Percentiles rank a stretch among this genome's conserved stretches.
Conservation (phyloP, 164 flowering plant genomes). For the Chimonanthus salicifolius region DNA sequence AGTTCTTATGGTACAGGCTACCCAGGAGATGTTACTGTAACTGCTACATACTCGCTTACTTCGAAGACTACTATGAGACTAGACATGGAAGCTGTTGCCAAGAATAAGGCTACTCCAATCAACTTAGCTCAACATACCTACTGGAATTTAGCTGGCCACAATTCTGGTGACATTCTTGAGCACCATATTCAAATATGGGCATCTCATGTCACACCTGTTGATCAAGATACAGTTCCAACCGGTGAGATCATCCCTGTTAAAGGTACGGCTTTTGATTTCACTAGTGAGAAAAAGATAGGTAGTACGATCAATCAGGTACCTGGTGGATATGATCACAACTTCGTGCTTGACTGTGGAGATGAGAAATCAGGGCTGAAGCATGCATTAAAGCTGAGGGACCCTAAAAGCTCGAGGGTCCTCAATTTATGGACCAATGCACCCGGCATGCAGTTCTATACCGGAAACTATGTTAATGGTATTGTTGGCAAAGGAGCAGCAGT, state of each 20-base stretch:
- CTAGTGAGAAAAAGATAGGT: conserved; percentile 59
- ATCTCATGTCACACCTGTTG: conserved; percentile 74
- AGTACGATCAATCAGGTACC: conserved; percentile 52
- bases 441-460: conserved; percentile 95
- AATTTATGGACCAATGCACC: conserved; percentile 83
- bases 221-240: conserved; percentile 63
- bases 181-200: conserved; percentile 71
- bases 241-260: conserved; percentile 86
- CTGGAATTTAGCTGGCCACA: conserved; percentile 90
- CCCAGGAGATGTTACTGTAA: conserved; percentile 74
- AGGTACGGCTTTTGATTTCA: conserved; percentile 83
- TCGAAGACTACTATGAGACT: conserved; percentile 70
- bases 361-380: conserved; percentile 69
- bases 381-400: conserved; percentile 70
- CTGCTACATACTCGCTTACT: conserved; percentile 76
- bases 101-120: conserved; percentile 74
- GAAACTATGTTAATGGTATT: conserved; percentile 73
- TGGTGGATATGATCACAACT: conserved; percentile 92
- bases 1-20: conserved; percentile 45
- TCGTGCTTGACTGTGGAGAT: conserved; percentile 69
- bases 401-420: conserved; percentile 59
- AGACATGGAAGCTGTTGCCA: conserved; percentile 91
- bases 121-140: conserved; percentile 91
- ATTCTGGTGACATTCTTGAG: conserved; percentile 70
- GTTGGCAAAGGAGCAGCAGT: conserved; percentile 78